These are phyloP conservation scores for Schizochytrium sp. DNA, from an alignment of 108 stramenopile genomes.

Conservation along the genomic window DNA sequence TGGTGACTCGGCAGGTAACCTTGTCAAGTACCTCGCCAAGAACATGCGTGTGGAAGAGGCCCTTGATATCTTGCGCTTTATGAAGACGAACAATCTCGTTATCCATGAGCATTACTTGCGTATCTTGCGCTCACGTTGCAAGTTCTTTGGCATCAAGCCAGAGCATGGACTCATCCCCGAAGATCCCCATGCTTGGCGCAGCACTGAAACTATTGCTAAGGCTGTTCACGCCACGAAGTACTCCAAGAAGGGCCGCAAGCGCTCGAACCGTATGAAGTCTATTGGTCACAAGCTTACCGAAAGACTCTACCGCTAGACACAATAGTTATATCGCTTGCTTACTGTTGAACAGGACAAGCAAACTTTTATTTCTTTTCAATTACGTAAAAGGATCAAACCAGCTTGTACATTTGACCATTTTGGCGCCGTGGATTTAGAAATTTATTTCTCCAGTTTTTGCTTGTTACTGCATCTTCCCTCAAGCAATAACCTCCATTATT, in stretches of 20 bases:
- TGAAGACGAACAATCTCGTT: neutral
- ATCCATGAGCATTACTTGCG: slow-evolving; percentile 1
- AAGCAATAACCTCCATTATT: too few species aligned
- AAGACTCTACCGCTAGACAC: neutral
- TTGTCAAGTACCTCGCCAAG: neutral
- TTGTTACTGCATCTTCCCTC: too few species aligned
- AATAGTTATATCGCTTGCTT: too few species aligned
- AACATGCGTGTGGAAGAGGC: neutral
- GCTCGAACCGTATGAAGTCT: neutral
- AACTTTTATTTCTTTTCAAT: too few species aligned
- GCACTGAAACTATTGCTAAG: slow-evolving; percentile 6
- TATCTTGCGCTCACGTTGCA: slow-evolving; percentile 4
- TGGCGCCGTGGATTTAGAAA: too few species aligned
- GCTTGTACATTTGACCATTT: too few species aligned
- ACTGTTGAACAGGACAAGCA: too few species aligned
- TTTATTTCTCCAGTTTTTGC: too few species aligned
- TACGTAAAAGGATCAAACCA: too few species aligned
- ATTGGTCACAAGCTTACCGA: neutral
- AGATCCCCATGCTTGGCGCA: neutral
- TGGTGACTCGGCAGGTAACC: neutral
- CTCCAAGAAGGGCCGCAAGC: slow-evolving; percentile 20
- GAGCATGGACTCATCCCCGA: neutral
- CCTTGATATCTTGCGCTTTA: slow-evolving; percentile 20
- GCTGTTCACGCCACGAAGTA: neutral
- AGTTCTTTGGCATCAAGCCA: neutral